Evolutionary conservation across 257 asterid genomes (phyloP).

Genomic region (Schizonepeta tenuifolia): DNA sequence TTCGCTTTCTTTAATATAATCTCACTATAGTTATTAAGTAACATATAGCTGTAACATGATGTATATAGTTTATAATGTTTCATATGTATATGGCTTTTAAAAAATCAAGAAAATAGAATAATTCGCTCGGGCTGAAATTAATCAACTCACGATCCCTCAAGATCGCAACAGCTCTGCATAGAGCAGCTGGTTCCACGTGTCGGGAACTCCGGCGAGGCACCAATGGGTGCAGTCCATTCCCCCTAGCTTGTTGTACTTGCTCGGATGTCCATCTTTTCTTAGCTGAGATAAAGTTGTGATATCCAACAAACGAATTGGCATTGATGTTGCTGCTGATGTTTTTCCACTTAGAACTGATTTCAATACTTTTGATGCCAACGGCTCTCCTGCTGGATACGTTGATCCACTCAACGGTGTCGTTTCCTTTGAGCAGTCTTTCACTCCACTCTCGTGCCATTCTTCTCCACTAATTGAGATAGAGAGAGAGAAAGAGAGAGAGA

Average conservation of each 20-base stretch:
- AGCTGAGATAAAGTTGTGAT: slow-evolving; percentile 62
- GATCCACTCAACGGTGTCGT: slow-evolving; percentile 51
- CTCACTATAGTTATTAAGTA: neutral
- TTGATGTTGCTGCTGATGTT: neutral
- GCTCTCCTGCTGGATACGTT: slow-evolving; percentile 52
- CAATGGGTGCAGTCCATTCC: slow-evolving; percentile 75
- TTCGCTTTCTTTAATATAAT: neutral
- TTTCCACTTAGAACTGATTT: slow-evolving; percentile 38
- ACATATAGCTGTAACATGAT: neutral
- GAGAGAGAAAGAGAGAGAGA: neutral
- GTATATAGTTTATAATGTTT: neutral
- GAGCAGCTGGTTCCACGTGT: slow-evolving; percentile 67
- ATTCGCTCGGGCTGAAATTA: neutral
- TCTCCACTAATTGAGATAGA: slow-evolving; percentile 36
- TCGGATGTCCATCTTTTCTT: slow-evolving; percentile 68
- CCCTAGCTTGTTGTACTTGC: slow-evolving; percentile 37
- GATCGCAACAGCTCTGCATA: slow-evolving; percentile 33
- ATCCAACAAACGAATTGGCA: slow-evolving; percentile 46
- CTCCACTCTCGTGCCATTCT: slow-evolving; percentile 52
- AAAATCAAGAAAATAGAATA: neutral
- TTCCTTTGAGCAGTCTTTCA: slow-evolving; percentile 47
- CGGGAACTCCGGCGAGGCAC: slow-evolving; percentile 72
- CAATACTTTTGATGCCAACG: slow-evolving; percentile 42
- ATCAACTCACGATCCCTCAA: neutral
- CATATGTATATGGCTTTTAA: neutral